These are phyloP conservation scores for Leccinum fibrillosum DNA, from an alignment of 768 basidiomycete species.

Conservation along the genomic window DNA sequence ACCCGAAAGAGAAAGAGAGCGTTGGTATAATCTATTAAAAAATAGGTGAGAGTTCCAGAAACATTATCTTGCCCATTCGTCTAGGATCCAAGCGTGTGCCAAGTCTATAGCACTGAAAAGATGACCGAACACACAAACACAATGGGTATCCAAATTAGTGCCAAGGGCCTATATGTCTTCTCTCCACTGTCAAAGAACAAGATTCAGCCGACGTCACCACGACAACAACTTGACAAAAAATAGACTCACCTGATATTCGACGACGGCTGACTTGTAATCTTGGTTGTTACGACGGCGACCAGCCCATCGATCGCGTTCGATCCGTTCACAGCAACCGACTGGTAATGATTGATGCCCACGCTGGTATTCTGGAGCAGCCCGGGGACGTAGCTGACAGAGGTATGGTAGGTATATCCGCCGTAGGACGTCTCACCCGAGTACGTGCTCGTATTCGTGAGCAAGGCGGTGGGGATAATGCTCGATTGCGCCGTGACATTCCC, in stretches of 20 bases:
- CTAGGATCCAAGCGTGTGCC: not conserved
- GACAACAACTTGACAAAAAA: not conserved
- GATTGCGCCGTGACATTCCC: constrained; percentile 69
- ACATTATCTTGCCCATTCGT: not conserved
- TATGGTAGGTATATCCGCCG: constrained; percentile 71
- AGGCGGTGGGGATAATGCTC: constrained; percentile 21
- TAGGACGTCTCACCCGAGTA: constrained; percentile 63
- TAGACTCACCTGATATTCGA: constrained; percentile 21
- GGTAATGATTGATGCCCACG: constrained; percentile 64
- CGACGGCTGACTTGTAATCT: constrained; percentile 46
- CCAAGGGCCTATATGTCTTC: constrained; percentile 8
- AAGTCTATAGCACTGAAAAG: constrained; percentile 11
- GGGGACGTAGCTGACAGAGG: constrained; percentile 61
- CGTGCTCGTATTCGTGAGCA: constrained; percentile 46
- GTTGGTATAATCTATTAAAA: not conserved
- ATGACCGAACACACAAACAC: constrained; percentile 10
- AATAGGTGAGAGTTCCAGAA: not conserved
- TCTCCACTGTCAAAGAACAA: not conserved
- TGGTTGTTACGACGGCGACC: constrained; percentile 74
- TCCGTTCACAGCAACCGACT: constrained; percentile 47
- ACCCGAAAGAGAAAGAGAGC: not conserved
- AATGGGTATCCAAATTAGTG: constrained; percentile 13
- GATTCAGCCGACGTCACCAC: not conserved
- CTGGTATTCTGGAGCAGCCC: constrained; percentile 72
- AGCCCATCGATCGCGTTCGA: constrained; percentile 76